A percentile compares a stretch with the other conserved stretches of the same genome.
phyloP scores from a whole-genome alignment of 2,329 filamentous ascomycete genomes.

The Xenosphaeropsis pyriputrescens region DNA sequence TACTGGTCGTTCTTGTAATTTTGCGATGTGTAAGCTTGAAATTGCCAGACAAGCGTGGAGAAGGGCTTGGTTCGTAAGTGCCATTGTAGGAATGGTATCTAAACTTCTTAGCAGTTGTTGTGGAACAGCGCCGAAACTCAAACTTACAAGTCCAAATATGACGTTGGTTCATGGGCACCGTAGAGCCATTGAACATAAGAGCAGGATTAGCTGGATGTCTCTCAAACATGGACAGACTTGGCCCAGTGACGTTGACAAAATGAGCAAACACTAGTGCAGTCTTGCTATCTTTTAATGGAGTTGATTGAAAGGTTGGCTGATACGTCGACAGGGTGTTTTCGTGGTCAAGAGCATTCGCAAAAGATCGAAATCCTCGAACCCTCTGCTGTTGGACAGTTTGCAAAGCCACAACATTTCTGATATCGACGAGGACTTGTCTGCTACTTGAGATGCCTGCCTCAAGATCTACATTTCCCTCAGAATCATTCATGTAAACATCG shows the following conservation, averaged over 20 bases:
- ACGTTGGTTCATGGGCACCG: conserved; percentile 47
- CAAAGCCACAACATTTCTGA: conserved; percentile 14
- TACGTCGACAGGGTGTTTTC: conserved; percentile 47
- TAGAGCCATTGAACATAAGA: conserved; percentile 44
- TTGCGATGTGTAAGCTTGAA: conserved; percentile 76
- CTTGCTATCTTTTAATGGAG: conserved; percentile 65
- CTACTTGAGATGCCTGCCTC: conserved; percentile 9
- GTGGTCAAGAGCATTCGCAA: conserved; percentile 24
- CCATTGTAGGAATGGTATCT: conserved; percentile 72
- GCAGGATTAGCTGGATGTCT: conserved; percentile 62
- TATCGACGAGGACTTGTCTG: conserved; percentile 9
- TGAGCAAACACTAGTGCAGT: conserved; percentile 80
- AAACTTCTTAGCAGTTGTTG: conserved; percentile 10
- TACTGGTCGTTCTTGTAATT: conserved; percentile 56
- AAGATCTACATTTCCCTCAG: conserved; percentile 31
- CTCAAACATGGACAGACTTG: conserved; percentile 78
- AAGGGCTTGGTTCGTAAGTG: conserved; percentile 72
- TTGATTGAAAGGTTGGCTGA: conserved; percentile 45
- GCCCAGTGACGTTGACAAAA: conserved; percentile 79
- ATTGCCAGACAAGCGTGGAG: conserved; percentile 84
- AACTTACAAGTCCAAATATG: conserved; percentile 48
- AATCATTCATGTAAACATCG: conserved; percentile 46
- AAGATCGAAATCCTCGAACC: conserved; percentile 24
- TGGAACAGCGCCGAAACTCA: conserved; percentile 8
- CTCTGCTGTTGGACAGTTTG: conserved; percentile 14